Evolutionary conservation across 257 asterid species (phyloP).

Genomic region (Primulina huaijiensis): DNA sequence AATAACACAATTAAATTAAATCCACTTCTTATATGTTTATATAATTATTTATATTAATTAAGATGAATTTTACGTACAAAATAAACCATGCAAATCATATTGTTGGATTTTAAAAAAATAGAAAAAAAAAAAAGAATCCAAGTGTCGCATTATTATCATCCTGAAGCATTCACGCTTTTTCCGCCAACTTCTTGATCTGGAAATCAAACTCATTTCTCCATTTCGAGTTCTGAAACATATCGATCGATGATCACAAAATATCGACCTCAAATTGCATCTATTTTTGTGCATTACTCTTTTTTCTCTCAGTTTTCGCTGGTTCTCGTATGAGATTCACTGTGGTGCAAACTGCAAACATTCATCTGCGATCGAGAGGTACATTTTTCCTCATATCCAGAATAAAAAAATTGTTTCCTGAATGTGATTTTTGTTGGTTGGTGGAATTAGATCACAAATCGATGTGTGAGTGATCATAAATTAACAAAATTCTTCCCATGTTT

Average conservation of each 20-base stretch:
- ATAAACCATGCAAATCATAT: too few species aligned
- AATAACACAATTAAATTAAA: too few species aligned
- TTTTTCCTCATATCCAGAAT: neutral
- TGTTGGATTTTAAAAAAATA: too few species aligned
- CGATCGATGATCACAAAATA: neutral
- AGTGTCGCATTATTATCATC: constrained; percentile 20
- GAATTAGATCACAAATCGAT: neutral
- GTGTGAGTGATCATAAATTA: neutral
- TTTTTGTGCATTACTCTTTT: neutral
- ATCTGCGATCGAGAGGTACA: constrained; percentile 14
- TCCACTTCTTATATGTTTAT: too few species aligned
- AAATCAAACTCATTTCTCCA: constrained; percentile 21
- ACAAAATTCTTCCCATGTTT: neutral
- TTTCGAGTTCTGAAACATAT: constrained; percentile 5
- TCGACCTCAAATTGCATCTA: neutral
- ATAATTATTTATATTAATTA: too few species aligned
- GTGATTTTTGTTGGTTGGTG: neutral
- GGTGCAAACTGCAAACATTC: constrained; percentile 1
- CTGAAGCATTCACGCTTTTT: constrained; percentile 29
- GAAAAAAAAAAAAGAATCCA: neutral
- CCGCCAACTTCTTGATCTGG: constrained; percentile 21
- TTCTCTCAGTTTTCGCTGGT: neutral
- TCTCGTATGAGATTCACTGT: neutral
- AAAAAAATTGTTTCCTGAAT: neutral
- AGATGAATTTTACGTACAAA: too few species aligned